Conservation (phyloP, 805 yeast species). For the Sugiyamaella americana region DNA sequence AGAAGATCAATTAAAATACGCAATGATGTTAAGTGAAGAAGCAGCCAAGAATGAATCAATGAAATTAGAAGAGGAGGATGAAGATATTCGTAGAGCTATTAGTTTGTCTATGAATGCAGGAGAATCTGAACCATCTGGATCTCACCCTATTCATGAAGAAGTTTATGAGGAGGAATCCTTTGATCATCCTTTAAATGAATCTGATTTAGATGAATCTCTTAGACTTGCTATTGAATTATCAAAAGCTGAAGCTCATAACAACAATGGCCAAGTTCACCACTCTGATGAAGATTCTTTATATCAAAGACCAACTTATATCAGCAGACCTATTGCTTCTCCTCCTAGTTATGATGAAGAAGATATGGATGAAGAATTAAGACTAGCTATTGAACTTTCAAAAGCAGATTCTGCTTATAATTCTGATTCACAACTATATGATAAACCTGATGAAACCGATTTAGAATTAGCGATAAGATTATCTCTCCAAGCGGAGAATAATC, state of each 20-base stretch:
- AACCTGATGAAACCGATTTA: conserved; percentile 1
- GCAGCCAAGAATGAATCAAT: background rate
- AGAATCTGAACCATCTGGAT: background rate
- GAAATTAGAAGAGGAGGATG: conserved; percentile 3
- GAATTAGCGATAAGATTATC: conserved; percentile 4
- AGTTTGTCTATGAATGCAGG: conserved; percentile 6
- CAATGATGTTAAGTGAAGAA: conserved; percentile 28
- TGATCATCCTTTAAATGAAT: background rate
- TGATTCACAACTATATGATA: conserved; percentile 1
- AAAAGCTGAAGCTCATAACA: conserved; percentile 6
- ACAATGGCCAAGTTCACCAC: no score
- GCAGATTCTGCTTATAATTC: conserved; percentile 2
- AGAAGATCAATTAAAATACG: conserved; percentile 30
- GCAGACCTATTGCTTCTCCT: background rate
- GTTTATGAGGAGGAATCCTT: background rate
- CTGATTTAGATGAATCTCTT: conserved; percentile 21
- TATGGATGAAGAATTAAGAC: conserved; percentile 10
- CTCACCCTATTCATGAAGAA: no score
- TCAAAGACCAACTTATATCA: background rate
- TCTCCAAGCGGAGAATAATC: background rate
- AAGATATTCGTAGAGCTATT: conserved; percentile 13
- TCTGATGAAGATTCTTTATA: conserved; percentile 1
- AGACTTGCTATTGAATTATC: conserved; percentile 25
- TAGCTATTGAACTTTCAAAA: conserved; percentile 17
- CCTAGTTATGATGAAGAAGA: background rate